Percentiles rank a stretch among this genome's conserved stretches.
These are phyloP conservation scores for Nakazawaea ernobii DNA, from an alignment of 805 yeast species.

Conservation along the genomic window DNA sequence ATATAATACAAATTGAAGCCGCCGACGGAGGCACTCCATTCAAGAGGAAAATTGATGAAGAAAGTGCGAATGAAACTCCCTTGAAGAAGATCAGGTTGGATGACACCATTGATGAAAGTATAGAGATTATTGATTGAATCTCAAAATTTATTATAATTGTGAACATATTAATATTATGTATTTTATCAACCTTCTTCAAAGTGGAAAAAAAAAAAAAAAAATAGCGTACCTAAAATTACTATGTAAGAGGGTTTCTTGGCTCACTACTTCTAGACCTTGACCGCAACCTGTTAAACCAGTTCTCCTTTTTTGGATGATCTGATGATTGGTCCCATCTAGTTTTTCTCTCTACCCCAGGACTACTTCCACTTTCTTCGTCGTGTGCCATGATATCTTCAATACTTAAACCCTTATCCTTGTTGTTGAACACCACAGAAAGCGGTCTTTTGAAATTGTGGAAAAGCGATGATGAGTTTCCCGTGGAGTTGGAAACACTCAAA, in stretches of 20 bases:
- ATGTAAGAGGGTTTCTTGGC: neutral
- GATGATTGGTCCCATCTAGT: slow-evolving; percentile 21
- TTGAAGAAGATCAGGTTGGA: slow-evolving; percentile 8
- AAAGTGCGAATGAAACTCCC: slow-evolving; percentile 8
- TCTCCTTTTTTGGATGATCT: slow-evolving; percentile 25
- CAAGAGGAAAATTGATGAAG: slow-evolving; percentile 9
- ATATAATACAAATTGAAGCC: slow-evolving; percentile 18
- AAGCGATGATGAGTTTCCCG: neutral
- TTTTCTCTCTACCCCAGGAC: slow-evolving; percentile 20
- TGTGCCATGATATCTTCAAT: slow-evolving; percentile 8
- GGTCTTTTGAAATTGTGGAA: slow-evolving; percentile 10
- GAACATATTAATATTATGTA: neutral
- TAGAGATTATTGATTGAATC: slow-evolving; percentile 3
- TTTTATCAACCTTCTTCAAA: neutral
- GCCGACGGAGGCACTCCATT: slow-evolving; percentile 11
- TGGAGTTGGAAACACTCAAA: neutral
- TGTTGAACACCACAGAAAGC: slow-evolving; percentile 4
- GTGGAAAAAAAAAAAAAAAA: neutral
- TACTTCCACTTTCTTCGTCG: slow-evolving; percentile 4
- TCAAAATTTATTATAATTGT: neutral
- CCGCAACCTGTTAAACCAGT: slow-evolving; percentile 42
- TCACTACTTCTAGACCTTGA: slow-evolving; percentile 23
- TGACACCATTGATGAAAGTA: neutral
- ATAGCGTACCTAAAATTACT: no score
- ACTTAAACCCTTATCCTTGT: slow-evolving; percentile 8